Evolutionary conservation across 495 filamentous ascomycete species (phyloP), one percentile per base, ranked within the genome.

Genomic region (Hamigera avellanea): DNA sequence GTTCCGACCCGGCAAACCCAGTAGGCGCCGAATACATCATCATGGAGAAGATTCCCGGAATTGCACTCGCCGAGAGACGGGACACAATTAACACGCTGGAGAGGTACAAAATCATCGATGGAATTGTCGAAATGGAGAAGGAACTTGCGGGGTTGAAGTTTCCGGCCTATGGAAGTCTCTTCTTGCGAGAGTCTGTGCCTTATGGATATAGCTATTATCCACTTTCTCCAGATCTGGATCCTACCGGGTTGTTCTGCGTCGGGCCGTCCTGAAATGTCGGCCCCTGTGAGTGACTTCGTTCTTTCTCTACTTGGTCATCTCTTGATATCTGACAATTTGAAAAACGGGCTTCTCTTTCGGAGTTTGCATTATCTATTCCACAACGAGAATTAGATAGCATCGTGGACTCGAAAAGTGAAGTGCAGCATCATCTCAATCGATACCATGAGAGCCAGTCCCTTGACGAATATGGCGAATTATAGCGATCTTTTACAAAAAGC

Each of bases 1-100:
- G 43, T 25, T 48, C 49, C n/a, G 40, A 44, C 18, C 10, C 43
- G 8, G 41, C 39, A 9, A 56, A 57, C 32, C 47, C 53, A 1
- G 49, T 59, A 7, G 56, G 47, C 12, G 44, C 57, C n/a, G 57
- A 55, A 31, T 62, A 52, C 31, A 59, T 62, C 21, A 41, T 62
- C 43, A 57, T 57, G 51, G 52, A 59, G 33, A 52, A 49, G 27
- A 37, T 48, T 33, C 13, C 3, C 10, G 56, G 57, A 1, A 32
- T 47, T 19, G 26, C 41, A 8, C 42, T 58, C 8, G 32, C 26
- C 12, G 35, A 47, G 8, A 40, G 13, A 28, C 57, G 54, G 56
- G 33, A 28, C 7, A 37, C 33, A 32, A 50, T 58, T 46, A 39
- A 33, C 28, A 19, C 39, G 19, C 8, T 37, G 32, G 26, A 53